These are phyloP conservation scores for Raffaelea deltoideospora DNA, from an alignment of 2,329 filamentous ascomycete species.

Conservation along the genomic window DNA sequence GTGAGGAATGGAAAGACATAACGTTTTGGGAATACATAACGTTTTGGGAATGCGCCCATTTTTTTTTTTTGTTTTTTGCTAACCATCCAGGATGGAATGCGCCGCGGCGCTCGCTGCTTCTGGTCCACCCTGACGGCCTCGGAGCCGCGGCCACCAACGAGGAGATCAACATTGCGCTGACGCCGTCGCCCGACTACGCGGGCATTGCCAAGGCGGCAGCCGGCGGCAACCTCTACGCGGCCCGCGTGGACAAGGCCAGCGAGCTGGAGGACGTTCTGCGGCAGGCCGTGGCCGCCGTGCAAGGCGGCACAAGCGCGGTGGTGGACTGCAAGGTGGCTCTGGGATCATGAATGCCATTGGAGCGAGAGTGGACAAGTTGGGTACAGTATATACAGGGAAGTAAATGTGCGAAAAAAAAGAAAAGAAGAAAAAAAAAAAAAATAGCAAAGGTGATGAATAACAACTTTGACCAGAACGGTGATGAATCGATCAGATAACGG, in stretches of 20 bases:
- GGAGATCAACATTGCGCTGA: conserved; percentile 47
- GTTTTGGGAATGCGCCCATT: too few relatives aligned
- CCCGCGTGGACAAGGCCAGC: conserved; percentile 27
- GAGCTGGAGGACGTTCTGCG: conserved; percentile 31
- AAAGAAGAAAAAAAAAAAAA: too few relatives aligned
- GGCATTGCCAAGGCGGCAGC: conserved; percentile 46
- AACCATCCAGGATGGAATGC: conserved; percentile 38
- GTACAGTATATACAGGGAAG: too few relatives aligned
- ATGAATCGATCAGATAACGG: too few relatives aligned
- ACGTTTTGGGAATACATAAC: too few relatives aligned
- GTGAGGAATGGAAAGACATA: conserved; percentile 17
- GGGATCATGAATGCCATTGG: conserved; percentile 27
- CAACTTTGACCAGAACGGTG: too few relatives aligned
- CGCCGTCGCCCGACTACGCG: conserved; percentile 40
- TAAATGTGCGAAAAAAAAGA: too few relatives aligned
- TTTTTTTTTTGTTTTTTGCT: neutral
- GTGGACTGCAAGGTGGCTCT: conserved; percentile 35
- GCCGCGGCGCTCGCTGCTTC: conserved; percentile 36
- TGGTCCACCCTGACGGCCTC: conserved; percentile 42
- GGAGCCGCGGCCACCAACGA: conserved; percentile 41
- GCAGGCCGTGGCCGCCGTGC: conserved; percentile 34
- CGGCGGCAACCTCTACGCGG: conserved; percentile 35
- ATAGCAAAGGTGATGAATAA: too few relatives aligned
- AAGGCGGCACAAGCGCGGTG: conserved; percentile 35
- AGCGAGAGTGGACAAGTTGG: too few relatives aligned